Evolutionary conservation across 257 asterid genomes (phyloP).

Genomic region (Solanum rostratum): DNA sequence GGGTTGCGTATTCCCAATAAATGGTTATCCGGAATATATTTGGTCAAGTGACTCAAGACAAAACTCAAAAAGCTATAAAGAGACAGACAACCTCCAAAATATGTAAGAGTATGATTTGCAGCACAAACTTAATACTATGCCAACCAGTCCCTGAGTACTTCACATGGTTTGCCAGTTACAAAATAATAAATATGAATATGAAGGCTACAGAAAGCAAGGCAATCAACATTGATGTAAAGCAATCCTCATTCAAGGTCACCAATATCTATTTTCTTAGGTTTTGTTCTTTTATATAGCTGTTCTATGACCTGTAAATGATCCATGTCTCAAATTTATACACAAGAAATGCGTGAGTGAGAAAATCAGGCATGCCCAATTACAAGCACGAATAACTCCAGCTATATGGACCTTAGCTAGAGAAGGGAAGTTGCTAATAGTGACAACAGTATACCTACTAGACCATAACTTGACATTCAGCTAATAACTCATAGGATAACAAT

Average conservation of each 20-base stretch:
- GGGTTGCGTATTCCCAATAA: not conserved
- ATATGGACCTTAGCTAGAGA: not conserved
- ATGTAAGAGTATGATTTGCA: not conserved
- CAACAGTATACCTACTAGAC: not conserved
- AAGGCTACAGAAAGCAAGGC: not conserved
- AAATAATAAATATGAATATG: not conserved
- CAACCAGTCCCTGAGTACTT: not conserved
- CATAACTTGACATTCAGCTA: not conserved
- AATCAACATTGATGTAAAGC: not conserved
- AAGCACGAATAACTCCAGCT: not conserved
- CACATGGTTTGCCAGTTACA: not conserved
- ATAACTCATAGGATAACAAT: not conserved
- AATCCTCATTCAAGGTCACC: not conserved
- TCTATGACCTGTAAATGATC: not conserved
- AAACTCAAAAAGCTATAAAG: not conserved
- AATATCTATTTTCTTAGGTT: not conserved
- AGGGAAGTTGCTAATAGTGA: not conserved
- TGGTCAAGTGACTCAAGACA: not conserved
- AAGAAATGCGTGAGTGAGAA: not conserved
- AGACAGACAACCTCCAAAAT: not conserved
- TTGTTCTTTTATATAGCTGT: not conserved
- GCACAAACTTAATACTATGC: not conserved
- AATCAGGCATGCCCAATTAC: not conserved
- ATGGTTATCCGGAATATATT: not conserved
- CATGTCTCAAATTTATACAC: not conserved